phyloP scores from a whole-genome alignment of 169 alveolate species.

The Eimeria brunetti region DNA sequence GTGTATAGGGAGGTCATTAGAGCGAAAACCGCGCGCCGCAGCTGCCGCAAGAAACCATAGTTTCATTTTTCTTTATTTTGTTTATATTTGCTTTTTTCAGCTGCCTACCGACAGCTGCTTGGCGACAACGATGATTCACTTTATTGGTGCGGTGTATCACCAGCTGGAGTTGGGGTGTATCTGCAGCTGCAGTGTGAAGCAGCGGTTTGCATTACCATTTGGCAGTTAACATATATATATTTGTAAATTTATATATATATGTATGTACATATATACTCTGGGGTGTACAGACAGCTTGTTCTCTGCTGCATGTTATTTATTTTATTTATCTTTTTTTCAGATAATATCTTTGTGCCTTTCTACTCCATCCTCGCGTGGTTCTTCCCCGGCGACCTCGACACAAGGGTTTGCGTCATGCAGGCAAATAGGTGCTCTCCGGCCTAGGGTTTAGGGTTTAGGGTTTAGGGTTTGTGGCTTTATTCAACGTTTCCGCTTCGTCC shows the following conservation, averaged over 20 bases:
- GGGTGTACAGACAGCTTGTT: neutral
- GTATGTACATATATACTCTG: neutral
- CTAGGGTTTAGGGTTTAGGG: slow-evolving; percentile 4
- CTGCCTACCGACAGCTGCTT: slow-evolving; percentile 18
- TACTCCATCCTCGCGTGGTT: slow-evolving; percentile 72
- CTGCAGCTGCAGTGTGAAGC: neutral
- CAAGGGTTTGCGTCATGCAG: slow-evolving; percentile 75
- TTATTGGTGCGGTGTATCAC: neutral
- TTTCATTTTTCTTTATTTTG: neutral
- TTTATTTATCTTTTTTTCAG: slow-evolving; percentile 34
- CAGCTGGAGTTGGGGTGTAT: neutral
- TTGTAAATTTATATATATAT: neutral
- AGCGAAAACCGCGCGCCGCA: too few species aligned
- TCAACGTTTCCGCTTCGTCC: too few species aligned
- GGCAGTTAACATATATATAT: too few species aligned
- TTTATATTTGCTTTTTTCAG: neutral
- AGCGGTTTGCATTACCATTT: too few species aligned
- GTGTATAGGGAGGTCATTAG: too few species aligned
- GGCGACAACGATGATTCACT: slow-evolving; percentile 46
- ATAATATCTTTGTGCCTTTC: slow-evolving; percentile 60
- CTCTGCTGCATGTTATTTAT: neutral
- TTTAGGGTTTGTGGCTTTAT: too few species aligned
- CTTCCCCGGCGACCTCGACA: slow-evolving; percentile 77
- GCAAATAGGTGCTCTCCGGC: slow-evolving; percentile 55
- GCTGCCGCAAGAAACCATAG: neutral